Percentiles rank a stretch among this genome's conserved stretches.
phyloP scores from a whole-genome alignment of 257 asterid genomes.

The Solanum sitiens region DNA sequence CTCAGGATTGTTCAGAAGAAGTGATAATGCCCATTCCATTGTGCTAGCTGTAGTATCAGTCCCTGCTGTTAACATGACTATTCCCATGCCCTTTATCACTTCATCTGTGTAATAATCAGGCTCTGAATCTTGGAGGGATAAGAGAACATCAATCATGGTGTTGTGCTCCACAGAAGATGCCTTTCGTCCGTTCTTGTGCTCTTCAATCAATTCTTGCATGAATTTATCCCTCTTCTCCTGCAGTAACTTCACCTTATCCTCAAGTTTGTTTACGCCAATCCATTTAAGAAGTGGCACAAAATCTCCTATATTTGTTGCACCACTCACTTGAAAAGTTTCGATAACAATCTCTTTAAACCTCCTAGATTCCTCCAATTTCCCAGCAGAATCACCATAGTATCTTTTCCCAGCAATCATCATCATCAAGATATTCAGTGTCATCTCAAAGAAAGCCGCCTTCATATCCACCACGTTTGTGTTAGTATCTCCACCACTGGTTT shows the following conservation, averaged over 20 bases:
- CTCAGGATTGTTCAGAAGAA: constrained; percentile 43
- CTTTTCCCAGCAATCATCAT: constrained; percentile 35
- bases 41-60: constrained; percentile 45
- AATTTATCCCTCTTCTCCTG: constrained; percentile 25
- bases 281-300: constrained; percentile 21
- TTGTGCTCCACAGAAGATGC: background rate
- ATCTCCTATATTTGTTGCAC: constrained; percentile 22
- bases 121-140: constrained; percentile 26
- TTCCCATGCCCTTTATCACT: constrained; percentile 11
- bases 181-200: background rate
- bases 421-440: constrained; percentile 27
- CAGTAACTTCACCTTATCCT: constrained; percentile 11
- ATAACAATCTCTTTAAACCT: constrained; percentile 19
- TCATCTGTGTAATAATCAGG: constrained; percentile 25
- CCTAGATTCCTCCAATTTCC: constrained; percentile 9
- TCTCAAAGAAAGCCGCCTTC: constrained; percentile 20
- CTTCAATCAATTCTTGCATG: constrained; percentile 34
- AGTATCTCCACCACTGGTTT: background rate
- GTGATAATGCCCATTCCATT: constrained; percentile 60
- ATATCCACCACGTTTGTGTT: constrained; percentile 3
- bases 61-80: constrained; percentile 38
- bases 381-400: constrained; percentile 14
- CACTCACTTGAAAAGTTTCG: constrained; percentile 4
- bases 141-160: constrained; percentile 30
- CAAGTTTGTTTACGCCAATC: constrained; percentile 17